A percentile compares a stretch with the other conserved stretches of the same genome.
Evolutionary conservation across 139 green algal species (phyloP).

Genomic region (Tetradesmus obliquus): DNA sequence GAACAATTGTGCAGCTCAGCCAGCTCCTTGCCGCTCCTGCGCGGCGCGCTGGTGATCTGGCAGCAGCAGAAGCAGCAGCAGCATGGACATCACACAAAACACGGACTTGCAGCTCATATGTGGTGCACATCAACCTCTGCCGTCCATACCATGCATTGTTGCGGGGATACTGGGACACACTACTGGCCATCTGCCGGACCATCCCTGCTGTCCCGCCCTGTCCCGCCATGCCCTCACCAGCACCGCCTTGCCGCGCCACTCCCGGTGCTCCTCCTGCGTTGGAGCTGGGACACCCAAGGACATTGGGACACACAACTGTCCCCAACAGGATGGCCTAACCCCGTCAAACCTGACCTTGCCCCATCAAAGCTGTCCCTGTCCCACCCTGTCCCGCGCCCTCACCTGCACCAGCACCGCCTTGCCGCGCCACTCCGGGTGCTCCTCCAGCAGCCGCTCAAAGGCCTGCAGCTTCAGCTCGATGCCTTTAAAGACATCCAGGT

Average conservation of each 20-base stretch:
- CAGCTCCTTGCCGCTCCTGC: conserved; percentile 81
- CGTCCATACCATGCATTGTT: no score
- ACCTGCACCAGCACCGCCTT: conserved; percentile 92
- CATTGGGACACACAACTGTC: not conserved
- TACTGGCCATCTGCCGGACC: no score
- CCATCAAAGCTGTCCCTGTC: not conserved
- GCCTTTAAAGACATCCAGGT: conserved; percentile 98
- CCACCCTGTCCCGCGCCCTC: not conserved
- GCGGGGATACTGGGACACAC: no score
- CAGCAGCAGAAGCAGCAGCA: not conserved
- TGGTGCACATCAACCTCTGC: no score
- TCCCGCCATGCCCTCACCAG: conserved; percentile 84
- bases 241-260: conserved; percentile 80
- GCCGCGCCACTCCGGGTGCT: conserved; percentile 85
- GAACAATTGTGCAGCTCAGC: conserved; percentile 77
- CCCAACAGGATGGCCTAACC: no score
- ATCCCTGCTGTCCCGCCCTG: no score
- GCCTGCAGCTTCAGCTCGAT: conserved; percentile 78
- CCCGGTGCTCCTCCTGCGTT: conserved; percentile 83
- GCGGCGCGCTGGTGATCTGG: conserved; percentile 74
- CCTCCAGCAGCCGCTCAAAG: conserved; percentile 88
- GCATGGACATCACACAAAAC: not conserved
- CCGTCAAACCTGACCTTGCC: not conserved
- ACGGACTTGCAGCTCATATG: no score
- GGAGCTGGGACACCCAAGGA: conserved; percentile 49